Evolutionary conservation across 2,329 filamentous ascomycete genomes (phyloP).

Genomic region (Monilinia fructicola): DNA sequence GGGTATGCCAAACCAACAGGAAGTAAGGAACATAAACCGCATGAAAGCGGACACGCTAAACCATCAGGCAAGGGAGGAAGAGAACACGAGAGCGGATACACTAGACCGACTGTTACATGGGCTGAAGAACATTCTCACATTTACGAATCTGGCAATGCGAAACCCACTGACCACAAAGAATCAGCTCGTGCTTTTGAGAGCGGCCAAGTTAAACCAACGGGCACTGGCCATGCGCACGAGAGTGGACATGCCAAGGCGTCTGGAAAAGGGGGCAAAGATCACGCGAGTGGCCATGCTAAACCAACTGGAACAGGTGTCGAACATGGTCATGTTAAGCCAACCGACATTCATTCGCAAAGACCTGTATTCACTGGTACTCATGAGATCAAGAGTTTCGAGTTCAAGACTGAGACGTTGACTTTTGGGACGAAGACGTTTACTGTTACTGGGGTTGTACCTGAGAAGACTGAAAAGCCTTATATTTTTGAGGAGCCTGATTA

Average conservation of each 20-base stretch:
- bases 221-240: not conserved
- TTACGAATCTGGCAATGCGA: too few species aligned
- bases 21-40: not conserved
- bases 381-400: not conserved
- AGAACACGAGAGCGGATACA: not conserved
- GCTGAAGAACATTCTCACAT: too few species aligned
- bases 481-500: not conserved
- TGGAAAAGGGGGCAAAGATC: not conserved
- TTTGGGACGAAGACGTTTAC: constrained; percentile 1
- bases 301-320: not conserved
- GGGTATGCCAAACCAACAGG: not conserved
- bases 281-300: not conserved
- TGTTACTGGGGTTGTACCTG: constrained; percentile 3
- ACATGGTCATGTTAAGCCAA: not conserved
- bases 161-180: too few species aligned
- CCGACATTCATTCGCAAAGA: not conserved
- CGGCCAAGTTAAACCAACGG: not conserved
- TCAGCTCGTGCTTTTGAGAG: not conserved
- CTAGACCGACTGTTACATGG: not conserved
- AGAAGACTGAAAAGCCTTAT: not conserved
- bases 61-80: not conserved
- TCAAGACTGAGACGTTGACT: not conserved
- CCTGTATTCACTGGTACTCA: not conserved
- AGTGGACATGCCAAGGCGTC: not conserved
- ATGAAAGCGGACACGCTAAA: too few species aligned